Base-by-base conservation (phyloP, 257 asterid genomes). In the Salvia miltiorrhiza region DNA sequence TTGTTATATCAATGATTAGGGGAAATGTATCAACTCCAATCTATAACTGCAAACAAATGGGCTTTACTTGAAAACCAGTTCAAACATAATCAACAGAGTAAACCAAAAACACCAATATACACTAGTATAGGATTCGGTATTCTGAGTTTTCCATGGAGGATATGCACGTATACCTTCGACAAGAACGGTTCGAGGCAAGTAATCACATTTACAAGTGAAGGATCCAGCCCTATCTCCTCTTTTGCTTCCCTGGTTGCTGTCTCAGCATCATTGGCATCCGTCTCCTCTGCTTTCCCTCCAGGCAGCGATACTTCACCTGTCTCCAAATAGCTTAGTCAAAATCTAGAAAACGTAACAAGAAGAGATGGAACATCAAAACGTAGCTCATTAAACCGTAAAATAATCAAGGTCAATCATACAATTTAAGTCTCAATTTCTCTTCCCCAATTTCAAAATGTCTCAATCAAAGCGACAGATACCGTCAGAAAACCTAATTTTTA, bases 191-290 rank as follows among this genome's bases (percentile, higher is more conserved):
- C 97, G 17, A 93, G 97, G 80, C 83, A 80, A 64, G 99, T 82
- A 17, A 90, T 90, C 16, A 90, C 81, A 76, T 87, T 87, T 39
- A 93, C 96, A 49, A 84, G 80, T 9, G 87, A 83, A 61, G 96
- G 96, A 82, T 88, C 92, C 80, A 93, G 72, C 21, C 99, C 99
- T 10, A 93, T 93, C 84, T 90, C 99, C 89, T 93, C 99, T 39
- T 86, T 79, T 26, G 99, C 99, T 79, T 93, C 99, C 65, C 97
- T 77, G 19, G 87, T 83, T 53, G 99, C 97, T 37, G 99, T 93
- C 48, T 79, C 96, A 1, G 88, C 89, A 77, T 88, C 97, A 67
- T 73, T 73, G 5, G 81, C 84, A 64, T 93, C 97, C 37, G 86
- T 57, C 73, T 90, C 97, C 70, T 93, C 98, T 13, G 96, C 89